Conservation (phyloP, 306 rosid genomes). For the Astragalus glycyphyllos region DNA sequence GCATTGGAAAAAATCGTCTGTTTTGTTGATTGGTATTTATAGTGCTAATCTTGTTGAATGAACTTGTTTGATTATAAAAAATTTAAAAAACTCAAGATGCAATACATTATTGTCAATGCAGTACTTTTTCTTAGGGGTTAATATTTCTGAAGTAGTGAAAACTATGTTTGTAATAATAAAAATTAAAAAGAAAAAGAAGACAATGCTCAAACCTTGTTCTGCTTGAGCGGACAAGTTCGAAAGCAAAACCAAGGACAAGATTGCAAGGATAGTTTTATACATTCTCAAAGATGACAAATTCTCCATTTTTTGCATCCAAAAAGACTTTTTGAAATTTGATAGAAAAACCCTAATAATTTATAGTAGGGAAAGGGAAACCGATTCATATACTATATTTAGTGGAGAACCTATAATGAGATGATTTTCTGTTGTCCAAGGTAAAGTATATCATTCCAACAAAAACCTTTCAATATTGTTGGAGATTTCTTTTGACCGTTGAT, state of each 20-base stretch:
- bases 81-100: no score
- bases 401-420: neutral
- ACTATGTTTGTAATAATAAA: no score
- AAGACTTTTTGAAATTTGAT: neutral
- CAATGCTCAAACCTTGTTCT: slow-evolving; percentile 9
- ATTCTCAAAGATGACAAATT: neutral
- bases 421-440: neutral
- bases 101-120: no score
- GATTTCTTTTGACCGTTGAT: neutral
- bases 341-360: neutral
- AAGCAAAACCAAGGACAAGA: slow-evolving; percentile 2
- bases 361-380: neutral
- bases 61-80: no score
- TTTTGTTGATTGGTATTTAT: no score
- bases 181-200: neutral
- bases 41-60: no score
- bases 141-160: no score
- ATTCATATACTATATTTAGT: neutral
- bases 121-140: no score
- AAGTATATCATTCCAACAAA: neutral
- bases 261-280: neutral
- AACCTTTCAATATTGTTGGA: neutral
- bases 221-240: neutral
- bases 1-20: no score
- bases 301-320: neutral